Base-by-base conservation (phyloP, 2,329 filamentous ascomycete species). In the Fusarium incarnatum region DNA sequence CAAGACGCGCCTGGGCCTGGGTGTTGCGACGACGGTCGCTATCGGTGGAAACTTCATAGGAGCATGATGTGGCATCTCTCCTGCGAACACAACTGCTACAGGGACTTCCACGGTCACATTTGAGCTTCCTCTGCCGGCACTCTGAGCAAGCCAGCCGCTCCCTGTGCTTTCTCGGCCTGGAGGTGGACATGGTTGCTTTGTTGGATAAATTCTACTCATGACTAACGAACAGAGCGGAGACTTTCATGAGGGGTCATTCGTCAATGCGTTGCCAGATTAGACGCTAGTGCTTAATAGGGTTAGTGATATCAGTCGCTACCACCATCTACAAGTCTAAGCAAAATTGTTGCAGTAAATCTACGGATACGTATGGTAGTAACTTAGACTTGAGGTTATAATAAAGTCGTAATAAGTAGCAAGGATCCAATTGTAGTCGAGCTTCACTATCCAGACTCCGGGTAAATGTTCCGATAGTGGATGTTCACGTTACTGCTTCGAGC, bases 41-140 rank as follows among this genome's bases (percentile, higher is more conserved):
- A 23, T 23, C 32, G 9, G 8, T 9, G 16, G 32, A 13, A 13
- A 7, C n/a, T 13, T 52, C 32, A 18, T 57, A 57, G 2, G 46
- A 52, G 12, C 55, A 57, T 11, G 55, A 57, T 41, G 25, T 2
- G 1, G 5, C 1, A 32, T 57, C 55, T n/a, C 45, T 41, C 15
- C 55, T 52, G 20, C 45, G 55, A 20, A 52, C 2, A 30, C 55
- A 57, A 32, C 55, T 57, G 25, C 55, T 8, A 11, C 55, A 52
- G 8, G 55, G 55, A 3, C 32, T 57, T 41, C 52, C 45, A 9
- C 55, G 30, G 11, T 52, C 55, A 52, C 32, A 57, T 1, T 16
- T 30, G 9, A 57, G 46, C 20, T 57, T 52, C 25, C 55, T 23
- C 7, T 57, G 12, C 2, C 55, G 25, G 2, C 55, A 57, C 5